Base-by-base conservation (phyloP, 2,329 filamentous ascomycete species). In the Colletotrichum euphorbiae region DNA sequence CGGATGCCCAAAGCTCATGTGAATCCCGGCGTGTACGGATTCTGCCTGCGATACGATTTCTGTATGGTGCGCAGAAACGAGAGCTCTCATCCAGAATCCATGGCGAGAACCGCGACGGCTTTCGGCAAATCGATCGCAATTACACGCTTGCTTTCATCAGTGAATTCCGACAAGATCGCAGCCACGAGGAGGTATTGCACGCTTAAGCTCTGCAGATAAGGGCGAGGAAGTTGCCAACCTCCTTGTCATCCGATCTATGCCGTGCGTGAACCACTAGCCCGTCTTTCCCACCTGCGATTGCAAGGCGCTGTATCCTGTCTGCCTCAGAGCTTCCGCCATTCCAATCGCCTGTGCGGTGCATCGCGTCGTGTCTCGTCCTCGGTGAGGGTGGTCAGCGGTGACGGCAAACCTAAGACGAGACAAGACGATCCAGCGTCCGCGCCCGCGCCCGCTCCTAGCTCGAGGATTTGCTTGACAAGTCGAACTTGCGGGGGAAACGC, bases 401-500 rank as follows among this genome's bases (percentile, higher is more conserved):
- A 58, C 31, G 60, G 21, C 43, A 64, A 58, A 64, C 38, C 45
- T 60, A 38, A 51, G 60, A 50, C 46, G 59, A 40, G 54, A 46
- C 55, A 38, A 59, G 54, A 65, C 61, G 54, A 33, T 45, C 56
- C 42, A 50, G 24, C 33, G 43, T 60, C 52, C 13, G 65, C 46
- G 46, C 40, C 36, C n/a, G 52, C 65, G 46, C 33, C 33, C 54
- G 46, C 61, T n/a, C 65, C 33, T 59, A 68, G 65, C 54, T 50
- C 33, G 40, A 48, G 45, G 40, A 66, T 40, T 66, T 52, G 54
- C 59, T 69, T 69, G 66, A 66, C 61, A 69, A 66, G 54, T 66
- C 54, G 54, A 69, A 66, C 66, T 66, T 69, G 66, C 66, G 66
- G 66, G 66, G 66, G 50, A 59, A 66, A 69, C 66, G 66, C 66